Evolutionary conservation across 306 rosid species (phyloP).

Genomic region (Astragalus membranaceus): DNA sequence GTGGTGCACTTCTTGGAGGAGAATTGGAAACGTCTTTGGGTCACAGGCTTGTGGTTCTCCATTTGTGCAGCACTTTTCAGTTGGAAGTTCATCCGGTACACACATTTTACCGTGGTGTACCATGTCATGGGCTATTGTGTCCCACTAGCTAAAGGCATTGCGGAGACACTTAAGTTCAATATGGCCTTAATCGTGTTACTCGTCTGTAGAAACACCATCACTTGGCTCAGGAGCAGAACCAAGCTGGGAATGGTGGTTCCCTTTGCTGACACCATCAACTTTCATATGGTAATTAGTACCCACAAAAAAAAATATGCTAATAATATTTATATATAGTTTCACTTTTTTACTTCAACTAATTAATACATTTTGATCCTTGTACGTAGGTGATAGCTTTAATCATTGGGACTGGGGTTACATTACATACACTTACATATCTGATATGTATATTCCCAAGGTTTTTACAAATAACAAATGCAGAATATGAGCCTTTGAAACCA

Average conservation of each 20-base stretch:
- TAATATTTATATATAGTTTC: neutral
- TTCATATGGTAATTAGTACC: slow-evolving; percentile 47
- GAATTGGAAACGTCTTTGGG: slow-evolving; percentile 77
- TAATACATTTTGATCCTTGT: neutral
- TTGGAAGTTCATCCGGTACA: slow-evolving; percentile 69
- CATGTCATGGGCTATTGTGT: slow-evolving; percentile 80
- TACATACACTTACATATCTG: slow-evolving; percentile 58
- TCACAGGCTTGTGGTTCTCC: slow-evolving; percentile 47
- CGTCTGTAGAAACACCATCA: slow-evolving; percentile 72
- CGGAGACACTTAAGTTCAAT: slow-evolving; percentile 77
- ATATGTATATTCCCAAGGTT: slow-evolving; percentile 73
- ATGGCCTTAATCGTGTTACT: slow-evolving; percentile 81
- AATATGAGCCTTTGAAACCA: slow-evolving; percentile 53
- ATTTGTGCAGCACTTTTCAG: slow-evolving; percentile 58
- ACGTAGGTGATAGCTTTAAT: slow-evolving; percentile 75
- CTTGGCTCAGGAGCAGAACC: slow-evolving; percentile 76
- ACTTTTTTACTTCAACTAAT: neutral
- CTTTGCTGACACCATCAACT: slow-evolving; percentile 76
- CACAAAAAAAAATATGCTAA: neutral
- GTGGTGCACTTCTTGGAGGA: slow-evolving; percentile 58
- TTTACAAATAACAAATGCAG: slow-evolving; percentile 44
- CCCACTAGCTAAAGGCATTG: slow-evolving; percentile 65
- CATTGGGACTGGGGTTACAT: slow-evolving; percentile 48
- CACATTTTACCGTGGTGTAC: slow-evolving; percentile 51
- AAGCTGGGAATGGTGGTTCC: slow-evolving; percentile 48